A percentile compares a stretch with the other conserved stretches of the same genome.
These are phyloP conservation scores for Gnetum montanum DNA, from an alignment of 75 land plant genomes.

Conservation along the genomic window DNA sequence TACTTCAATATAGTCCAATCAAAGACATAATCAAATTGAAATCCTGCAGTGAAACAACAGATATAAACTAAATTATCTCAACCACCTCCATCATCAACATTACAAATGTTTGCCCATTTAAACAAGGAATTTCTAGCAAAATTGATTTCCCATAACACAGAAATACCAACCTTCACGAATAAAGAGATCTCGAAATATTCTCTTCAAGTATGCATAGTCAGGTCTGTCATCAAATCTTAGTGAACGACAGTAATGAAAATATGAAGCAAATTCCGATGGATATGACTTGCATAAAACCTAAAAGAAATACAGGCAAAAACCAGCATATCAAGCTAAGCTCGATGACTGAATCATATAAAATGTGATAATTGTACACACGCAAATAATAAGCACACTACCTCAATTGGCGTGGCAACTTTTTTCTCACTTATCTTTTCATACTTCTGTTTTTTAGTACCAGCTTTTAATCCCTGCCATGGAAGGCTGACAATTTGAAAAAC, in stretches of 20 bases:
- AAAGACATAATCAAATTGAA: conserved; percentile 97
- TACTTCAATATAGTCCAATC: conserved; percentile 99
- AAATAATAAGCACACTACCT: no score
- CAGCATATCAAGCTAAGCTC: not conserved
- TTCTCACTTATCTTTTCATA: conserved; percentile 97
- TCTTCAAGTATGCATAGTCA: conserved; percentile 42
- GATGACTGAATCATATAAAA: no score
- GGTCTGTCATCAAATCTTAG: conserved; percentile 53
- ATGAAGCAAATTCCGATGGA: conserved; percentile 66
- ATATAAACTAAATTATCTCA: no score
- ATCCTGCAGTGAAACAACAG: no score
- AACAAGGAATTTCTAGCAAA: no score
- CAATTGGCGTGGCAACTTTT: conserved; percentile 92
- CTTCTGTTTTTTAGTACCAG: conserved; percentile 97
- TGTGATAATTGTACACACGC: no score
- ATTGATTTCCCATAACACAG: no score
- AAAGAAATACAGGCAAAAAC: not conserved
- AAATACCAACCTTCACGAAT: conserved; percentile 74
- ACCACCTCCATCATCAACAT: no score
- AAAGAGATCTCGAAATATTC: conserved; percentile 61
- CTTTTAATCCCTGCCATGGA: conserved; percentile 99
- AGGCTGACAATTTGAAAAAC: conserved; percentile 38
- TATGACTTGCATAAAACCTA: conserved; percentile 77
- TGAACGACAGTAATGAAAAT: conserved; percentile 56
- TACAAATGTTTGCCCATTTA: no score